Base-by-base conservation (phyloP, 2,329 filamentous ascomycete species). In the Diaporthe sp. region DNA sequence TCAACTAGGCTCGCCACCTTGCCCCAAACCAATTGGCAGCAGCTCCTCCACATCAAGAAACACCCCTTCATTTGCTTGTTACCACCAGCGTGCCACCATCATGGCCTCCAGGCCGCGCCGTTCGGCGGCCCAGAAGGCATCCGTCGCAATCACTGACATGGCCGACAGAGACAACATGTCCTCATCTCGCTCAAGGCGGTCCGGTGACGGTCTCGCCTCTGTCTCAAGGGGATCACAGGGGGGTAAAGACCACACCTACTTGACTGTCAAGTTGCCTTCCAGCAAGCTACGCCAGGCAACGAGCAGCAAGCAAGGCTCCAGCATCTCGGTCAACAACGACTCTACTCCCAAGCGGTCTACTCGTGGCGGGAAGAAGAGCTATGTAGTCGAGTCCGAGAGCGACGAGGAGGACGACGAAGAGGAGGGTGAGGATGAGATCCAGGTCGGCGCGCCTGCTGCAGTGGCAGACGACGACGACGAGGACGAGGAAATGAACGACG, bases 291-390 rank as follows among this genome's bases (percentile, higher is more conserved):
- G 88, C 77, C 88, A 90, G 79, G 85, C 87, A 62, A 88, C 87
- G 9, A 85, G 85, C 57, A 84, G 81, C 61, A 84, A 83, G 65
- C 79, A 82, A 58, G 83, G 84, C 61, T 78, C 77, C 49, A 79
- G 77, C 78, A 80, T 79, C 78, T 80, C 78, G 42, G 80, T 78
- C 77, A 80, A 77, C 75, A 80, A 81, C 42, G 86, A 89, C 78
- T 88, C 89, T 67, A 83, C 86, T 37, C 87, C 87, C 51, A 89
- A 88, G 79, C 86, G 90, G 67, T 78, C 80, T 8, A 90, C 88
- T 75, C 87, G 89, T 12, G 88, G 87, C 8, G 86, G 85, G 25
- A 90, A 90, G 83, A 91, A 91, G 83, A 91, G 87, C 78, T 92
- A 92, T 73, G 88, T 91, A 49, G 88, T 92, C 34, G 90, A 91